phyloP scores from a whole-genome alignment of 2,329 filamentous ascomycete species.

The Aureobasidium sp. region DNA sequence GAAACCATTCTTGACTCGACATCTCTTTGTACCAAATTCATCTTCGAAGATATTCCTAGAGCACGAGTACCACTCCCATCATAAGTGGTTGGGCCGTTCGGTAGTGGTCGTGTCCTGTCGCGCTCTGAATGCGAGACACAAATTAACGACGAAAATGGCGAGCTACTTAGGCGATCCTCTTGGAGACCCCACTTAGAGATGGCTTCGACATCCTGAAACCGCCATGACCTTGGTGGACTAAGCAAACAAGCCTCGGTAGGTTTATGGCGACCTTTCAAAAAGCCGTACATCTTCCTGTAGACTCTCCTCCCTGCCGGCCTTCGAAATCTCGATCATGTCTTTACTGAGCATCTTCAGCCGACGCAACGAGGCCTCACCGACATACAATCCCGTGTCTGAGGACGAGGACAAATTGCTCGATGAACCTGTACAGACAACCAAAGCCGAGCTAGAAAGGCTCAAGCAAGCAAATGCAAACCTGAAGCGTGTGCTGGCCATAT shows the following conservation, averaged over 20 bases:
- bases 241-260: background rate
- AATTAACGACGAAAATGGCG: background rate
- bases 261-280: background rate
- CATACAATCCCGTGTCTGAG: slow-evolving; percentile 2
- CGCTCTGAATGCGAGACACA: background rate
- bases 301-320: background rate
- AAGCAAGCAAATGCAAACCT: background rate
- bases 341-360: background rate
- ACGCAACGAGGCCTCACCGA: background rate
- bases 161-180: slow-evolving; percentile 5
- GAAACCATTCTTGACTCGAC: background rate
- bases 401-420: slow-evolving; percentile 11
- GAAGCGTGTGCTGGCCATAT: slow-evolving; percentile 7
- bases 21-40: background rate
- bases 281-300: background rate
- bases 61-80: background rate
- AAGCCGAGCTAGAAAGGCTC: background rate
- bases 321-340: background rate
- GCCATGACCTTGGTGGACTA: slow-evolving; percentile 6
- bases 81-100: background rate
- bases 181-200: background rate
- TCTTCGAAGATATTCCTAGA: background rate
- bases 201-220: slow-evolving; percentile 5
- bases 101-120: background rate
- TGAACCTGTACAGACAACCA: background rate